These are phyloP conservation scores for Pseudozyma thailandica DNA, from an alignment of 1,284 basidiomycete genomes.

Conservation along the genomic window DNA sequence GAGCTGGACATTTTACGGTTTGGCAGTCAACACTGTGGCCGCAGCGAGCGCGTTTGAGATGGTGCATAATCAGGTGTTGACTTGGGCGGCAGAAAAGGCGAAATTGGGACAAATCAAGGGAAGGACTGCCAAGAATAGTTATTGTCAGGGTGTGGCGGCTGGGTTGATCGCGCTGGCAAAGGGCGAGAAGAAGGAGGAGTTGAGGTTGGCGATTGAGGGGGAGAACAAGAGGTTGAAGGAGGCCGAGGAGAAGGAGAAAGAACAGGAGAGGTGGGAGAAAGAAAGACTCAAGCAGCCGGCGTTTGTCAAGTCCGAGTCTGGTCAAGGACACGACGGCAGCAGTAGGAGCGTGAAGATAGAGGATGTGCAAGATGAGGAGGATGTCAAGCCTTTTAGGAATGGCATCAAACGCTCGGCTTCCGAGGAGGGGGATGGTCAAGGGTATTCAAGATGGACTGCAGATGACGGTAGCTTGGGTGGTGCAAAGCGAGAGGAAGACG, in stretches of 20 bases:
- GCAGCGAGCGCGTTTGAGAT: constrained; percentile 57
- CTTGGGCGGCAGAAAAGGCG: constrained; percentile 40
- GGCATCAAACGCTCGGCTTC: constrained; percentile 26
- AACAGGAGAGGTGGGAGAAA: constrained; percentile 20
- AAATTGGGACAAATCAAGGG: constrained; percentile 14
- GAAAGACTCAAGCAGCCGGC: constrained; percentile 22
- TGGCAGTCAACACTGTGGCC: constrained; percentile 53
- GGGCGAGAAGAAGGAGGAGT: constrained; percentile 51
- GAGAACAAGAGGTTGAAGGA: constrained; percentile 44
- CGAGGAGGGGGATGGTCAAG: background rate
- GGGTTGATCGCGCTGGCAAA: constrained; percentile 46
- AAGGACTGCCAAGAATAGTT: constrained; percentile 46
- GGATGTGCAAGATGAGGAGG: constrained; percentile 28
- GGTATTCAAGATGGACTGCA: constrained; percentile 17
- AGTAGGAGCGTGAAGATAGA: constrained; percentile 47
- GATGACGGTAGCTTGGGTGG: background rate
- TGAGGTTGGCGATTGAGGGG: constrained; percentile 40
- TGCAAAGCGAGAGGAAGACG: background rate
- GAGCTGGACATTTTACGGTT: constrained; percentile 54
- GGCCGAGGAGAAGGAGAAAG: constrained; percentile 19
- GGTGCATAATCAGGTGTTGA: constrained; percentile 54
- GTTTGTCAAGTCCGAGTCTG: constrained; percentile 5
- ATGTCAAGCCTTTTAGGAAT: constrained; percentile 27
- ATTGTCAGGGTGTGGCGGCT: constrained; percentile 41
- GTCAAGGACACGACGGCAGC: background rate